phyloP scores from a whole-genome alignment of 2,329 filamentous ascomycete species.

The Calonectria hongkongensis region DNA sequence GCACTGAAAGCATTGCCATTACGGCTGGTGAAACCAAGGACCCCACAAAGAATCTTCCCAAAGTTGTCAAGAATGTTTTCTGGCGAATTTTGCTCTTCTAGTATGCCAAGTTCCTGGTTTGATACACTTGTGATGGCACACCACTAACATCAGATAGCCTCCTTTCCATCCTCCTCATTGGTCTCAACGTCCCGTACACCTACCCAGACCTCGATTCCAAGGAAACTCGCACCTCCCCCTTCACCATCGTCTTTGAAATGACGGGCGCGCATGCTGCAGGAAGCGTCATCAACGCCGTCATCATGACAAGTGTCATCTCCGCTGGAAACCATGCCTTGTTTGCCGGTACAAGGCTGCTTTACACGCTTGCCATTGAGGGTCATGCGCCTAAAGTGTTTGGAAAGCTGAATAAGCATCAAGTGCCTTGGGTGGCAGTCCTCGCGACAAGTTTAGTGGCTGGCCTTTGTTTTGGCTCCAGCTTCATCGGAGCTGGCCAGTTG shows the following conservation, averaged over 20 bases:
- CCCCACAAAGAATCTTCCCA: slow-evolving; percentile 76
- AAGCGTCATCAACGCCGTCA: slow-evolving; percentile 76
- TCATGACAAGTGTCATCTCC: slow-evolving; percentile 63
- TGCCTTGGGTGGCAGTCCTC: slow-evolving; percentile 66
- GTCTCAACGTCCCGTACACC: slow-evolving; percentile 76
- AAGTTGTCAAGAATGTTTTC: slow-evolving; percentile 79
- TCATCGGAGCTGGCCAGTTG: slow-evolving; percentile 78
- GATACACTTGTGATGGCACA: no score
- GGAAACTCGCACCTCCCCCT: slow-evolving; percentile 60
- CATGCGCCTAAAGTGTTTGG: slow-evolving; percentile 75
- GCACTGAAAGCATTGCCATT: slow-evolving; percentile 79
- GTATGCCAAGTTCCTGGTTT: slow-evolving; percentile 42
- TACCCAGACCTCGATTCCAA: slow-evolving; percentile 59
- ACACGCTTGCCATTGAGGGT: slow-evolving; percentile 62
- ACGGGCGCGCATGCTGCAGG: slow-evolving; percentile 71
- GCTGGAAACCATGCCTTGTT: slow-evolving; percentile 63
- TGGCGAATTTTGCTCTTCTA: slow-evolving; percentile 76
- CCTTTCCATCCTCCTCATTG: slow-evolving; percentile 66
- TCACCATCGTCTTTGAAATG: slow-evolving; percentile 76
- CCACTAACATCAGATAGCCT: slow-evolving; percentile 52
- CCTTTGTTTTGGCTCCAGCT: slow-evolving; percentile 79
- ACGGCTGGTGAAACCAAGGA: slow-evolving; percentile 80
- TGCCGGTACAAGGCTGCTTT: slow-evolving; percentile 59
- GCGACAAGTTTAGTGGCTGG: slow-evolving; percentile 74
- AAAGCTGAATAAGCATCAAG: slow-evolving; percentile 58